phyloP scores from a whole-genome alignment of 768 basidiomycete genomes.

The Strobilomyces echinocephalus region DNA sequence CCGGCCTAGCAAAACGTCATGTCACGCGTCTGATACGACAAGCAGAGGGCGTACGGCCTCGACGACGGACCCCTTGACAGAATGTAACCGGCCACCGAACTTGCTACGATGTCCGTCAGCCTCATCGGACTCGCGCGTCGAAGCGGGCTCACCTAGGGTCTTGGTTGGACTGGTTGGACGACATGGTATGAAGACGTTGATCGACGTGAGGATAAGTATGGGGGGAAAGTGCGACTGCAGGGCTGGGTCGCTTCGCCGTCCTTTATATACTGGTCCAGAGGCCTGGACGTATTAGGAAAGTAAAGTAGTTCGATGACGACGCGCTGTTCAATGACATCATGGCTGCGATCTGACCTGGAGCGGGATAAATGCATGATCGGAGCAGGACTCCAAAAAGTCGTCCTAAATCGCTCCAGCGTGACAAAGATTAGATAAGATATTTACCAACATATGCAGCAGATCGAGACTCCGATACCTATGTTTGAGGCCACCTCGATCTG shows the following conservation, averaged over 20 bases:
- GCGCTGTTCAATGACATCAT: conserved; percentile 28
- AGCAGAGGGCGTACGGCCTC: conserved; percentile 25
- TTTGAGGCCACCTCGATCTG: too few relatives aligned
- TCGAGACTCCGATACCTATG: too few relatives aligned
- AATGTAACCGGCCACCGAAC: conserved; percentile 33
- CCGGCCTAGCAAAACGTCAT: conserved; percentile 30
- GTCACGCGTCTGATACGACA: not conserved
- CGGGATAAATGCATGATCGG: not conserved
- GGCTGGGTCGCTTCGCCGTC: not conserved
- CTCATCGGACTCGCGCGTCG: too few relatives aligned
- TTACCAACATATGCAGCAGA: too few relatives aligned
- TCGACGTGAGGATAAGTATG: not conserved
- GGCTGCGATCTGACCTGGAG: not conserved
- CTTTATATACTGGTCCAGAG: conserved; percentile 26
- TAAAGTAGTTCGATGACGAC: conserved; percentile 21
- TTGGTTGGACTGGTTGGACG: conserved; percentile 16
- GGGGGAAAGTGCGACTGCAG: conserved; percentile 8
- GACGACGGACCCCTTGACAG: conserved; percentile 34
- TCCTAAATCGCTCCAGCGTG: not conserved
- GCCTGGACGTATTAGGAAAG: conserved; percentile 28
- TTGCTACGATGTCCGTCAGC: conserved; percentile 25
- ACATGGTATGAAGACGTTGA: not conserved
- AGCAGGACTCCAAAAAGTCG: not conserved
- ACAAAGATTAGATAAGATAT: not conserved
- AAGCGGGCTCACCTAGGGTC: conserved; percentile 24